phyloP scores from a whole-genome alignment of 1,139 yeast genomes.

The Zygotorulaspora mrakii region DNA sequence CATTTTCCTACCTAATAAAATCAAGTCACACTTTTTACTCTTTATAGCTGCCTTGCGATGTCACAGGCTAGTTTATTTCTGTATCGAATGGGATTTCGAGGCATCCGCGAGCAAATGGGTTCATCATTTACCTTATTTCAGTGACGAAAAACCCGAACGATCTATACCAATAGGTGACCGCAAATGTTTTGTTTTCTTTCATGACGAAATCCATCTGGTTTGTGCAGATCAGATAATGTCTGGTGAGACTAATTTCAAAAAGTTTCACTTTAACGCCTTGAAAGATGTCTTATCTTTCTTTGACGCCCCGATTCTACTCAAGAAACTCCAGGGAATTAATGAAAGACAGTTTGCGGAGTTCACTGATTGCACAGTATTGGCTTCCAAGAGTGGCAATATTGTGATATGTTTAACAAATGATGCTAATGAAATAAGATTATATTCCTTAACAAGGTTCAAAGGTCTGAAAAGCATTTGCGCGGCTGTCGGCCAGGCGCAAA shows the following conservation, averaged over 20 bases:
- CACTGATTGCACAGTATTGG: conserved; percentile 20
- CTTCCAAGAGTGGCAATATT: conserved; percentile 26
- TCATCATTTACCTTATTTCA: conserved; percentile 25
- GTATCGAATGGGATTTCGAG: conserved; percentile 27
- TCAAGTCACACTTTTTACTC: conserved; percentile 16
- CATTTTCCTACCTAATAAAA: conserved; percentile 16
- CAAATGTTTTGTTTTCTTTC: conserved; percentile 18
- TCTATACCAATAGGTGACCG: conserved; percentile 24
- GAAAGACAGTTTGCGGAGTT: conserved; percentile 11
- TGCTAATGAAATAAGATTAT: conserved; percentile 15
- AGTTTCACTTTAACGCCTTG: conserved; percentile 12
- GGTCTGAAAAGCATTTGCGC: conserved; percentile 24
- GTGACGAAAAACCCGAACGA: conserved; percentile 17
- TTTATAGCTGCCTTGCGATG: conserved; percentile 22
- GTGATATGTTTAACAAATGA: conserved; percentile 19
- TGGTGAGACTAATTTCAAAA: conserved; percentile 25
- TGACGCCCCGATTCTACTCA: conserved; percentile 21
- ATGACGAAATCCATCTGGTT: conserved; percentile 17
- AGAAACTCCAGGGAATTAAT: conserved; percentile 14
- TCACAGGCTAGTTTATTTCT: conserved; percentile 23
- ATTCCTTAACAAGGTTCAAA: conserved; percentile 29
- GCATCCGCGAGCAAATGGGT: conserved; percentile 21
- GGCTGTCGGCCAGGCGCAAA: conserved; percentile 7
- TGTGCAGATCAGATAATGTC: conserved; percentile 33
- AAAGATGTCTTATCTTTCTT: conserved; percentile 23